Base-by-base conservation (phyloP, 768 basidiomycete genomes). In the Calocybe indica region DNA sequence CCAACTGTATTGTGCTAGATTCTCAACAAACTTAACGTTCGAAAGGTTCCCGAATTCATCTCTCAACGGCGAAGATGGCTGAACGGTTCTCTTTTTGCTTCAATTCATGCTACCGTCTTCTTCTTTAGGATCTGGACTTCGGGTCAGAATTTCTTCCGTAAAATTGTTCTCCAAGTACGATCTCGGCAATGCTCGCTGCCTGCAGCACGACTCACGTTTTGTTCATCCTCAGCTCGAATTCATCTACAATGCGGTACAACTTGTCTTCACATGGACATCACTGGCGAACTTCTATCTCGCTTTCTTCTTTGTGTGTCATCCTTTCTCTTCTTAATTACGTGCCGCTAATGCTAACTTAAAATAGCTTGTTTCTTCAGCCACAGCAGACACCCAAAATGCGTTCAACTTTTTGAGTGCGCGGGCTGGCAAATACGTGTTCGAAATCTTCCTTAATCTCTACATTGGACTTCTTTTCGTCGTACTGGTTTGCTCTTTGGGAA, bases 271-370 rank as follows among this genome's bases (percentile, higher is more conserved):
- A 10, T 98, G 94, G 94, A 94, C 92, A 7, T 80, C 85, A 11
- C 71, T 95, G 38, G 93, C 90, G 31, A 95, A 94, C 63, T 96
- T 92, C 69, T 96, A 92, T 63, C 74, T 95, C 44, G 88, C 92
- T 37, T 93, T 94, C 73, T 94, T 88, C 78, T 94, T 93, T 67
- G 87, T 90, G 56, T 67, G 87, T 50, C n/a, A 56, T 37, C 39
- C 11, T 43, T 48, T 1, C 58, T 59, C 40, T 30, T 53, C 14
- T 51, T 51, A 5, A 42, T 46, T n/a, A 43, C 51, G 39, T 42
- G 57, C 7, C 58, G 51, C 38, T 42, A 1, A 55, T 61, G 14
- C 49, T 56, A 56, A 11, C 43, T 14, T 55, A 58, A 49, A 40
- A 53, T 67, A 92, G 86, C 70, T 95, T 49, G 85, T 92, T 46